Evolutionary conservation across 805 yeast species (phyloP).

Genomic region (Gaillardinia entomophila): DNA sequence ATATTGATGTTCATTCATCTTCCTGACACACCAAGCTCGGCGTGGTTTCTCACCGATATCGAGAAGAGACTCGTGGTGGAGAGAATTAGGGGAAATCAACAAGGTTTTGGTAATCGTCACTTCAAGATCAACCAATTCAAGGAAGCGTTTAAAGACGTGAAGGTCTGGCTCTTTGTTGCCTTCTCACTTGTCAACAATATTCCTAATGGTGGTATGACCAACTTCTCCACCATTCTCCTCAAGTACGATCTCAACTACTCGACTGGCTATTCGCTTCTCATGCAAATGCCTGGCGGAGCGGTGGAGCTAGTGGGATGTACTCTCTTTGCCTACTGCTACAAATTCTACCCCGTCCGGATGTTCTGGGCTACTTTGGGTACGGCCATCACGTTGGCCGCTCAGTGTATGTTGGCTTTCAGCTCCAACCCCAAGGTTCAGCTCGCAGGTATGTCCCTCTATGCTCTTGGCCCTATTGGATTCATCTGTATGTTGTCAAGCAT

Average conservation of each 20-base stretch:
- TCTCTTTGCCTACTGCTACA: constrained; percentile 19
- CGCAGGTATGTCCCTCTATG: constrained; percentile 20
- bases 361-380: constrained; percentile 19
- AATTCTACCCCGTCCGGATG: constrained; percentile 21
- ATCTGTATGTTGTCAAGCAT: constrained; percentile 29
- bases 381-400: constrained; percentile 15
- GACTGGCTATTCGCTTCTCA: constrained; percentile 38
- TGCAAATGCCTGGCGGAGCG: constrained; percentile 45
- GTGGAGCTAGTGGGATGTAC: constrained; percentile 37
- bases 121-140: constrained; percentile 51
- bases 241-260: too few species aligned
- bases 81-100: constrained; percentile 19
- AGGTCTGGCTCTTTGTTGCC: constrained; percentile 47
- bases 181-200: constrained; percentile 20
- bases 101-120: constrained; percentile 43
- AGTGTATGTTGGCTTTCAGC: constrained; percentile 41
- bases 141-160: constrained; percentile 46
- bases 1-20: constrained; percentile 6
- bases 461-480: constrained; percentile 26
- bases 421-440: constrained; percentile 12
- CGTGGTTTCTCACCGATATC: constrained; percentile 8
- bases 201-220: constrained; percentile 35
- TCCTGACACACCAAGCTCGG: constrained; percentile 10
- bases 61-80: constrained; percentile 7
- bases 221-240: constrained; percentile 27